These are phyloP conservation scores for Ogataea hybrid DNA, from an alignment of 1,139 yeast species.

Conservation along the genomic window DNA sequence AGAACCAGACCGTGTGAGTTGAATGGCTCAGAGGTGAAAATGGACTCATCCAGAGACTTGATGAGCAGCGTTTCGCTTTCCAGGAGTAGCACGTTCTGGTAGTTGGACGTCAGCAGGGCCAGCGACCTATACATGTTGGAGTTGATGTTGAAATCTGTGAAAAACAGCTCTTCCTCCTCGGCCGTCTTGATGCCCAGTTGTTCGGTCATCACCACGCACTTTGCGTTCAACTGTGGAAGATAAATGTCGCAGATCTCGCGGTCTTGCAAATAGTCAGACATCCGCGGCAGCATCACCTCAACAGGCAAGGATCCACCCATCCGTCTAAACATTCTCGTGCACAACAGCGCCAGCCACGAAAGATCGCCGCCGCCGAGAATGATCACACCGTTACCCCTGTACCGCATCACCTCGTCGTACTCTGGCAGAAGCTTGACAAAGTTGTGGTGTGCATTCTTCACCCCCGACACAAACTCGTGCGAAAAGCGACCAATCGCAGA, in stretches of 20 bases:
- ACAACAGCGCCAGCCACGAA: slow-evolving; percentile 52
- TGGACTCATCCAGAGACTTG: slow-evolving; percentile 48
- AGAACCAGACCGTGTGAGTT: slow-evolving; percentile 40
- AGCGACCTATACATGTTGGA: slow-evolving; percentile 59
- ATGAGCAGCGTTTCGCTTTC: slow-evolving; percentile 70
- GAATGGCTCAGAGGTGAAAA: slow-evolving; percentile 41
- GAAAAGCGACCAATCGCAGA: slow-evolving; percentile 23
- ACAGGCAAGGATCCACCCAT: slow-evolving; percentile 57
- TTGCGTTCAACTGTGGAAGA: slow-evolving; percentile 47
- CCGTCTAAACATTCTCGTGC: slow-evolving; percentile 52
- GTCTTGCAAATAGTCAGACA: slow-evolving; percentile 42
- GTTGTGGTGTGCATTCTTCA: slow-evolving; percentile 50
- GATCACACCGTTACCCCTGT: slow-evolving; percentile 58
- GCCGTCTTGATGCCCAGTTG: slow-evolving; percentile 27
- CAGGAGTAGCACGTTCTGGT: slow-evolving; percentile 58
- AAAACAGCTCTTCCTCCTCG: slow-evolving; percentile 22
- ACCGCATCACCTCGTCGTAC: slow-evolving; percentile 37
- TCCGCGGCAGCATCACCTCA: slow-evolving; percentile 57
- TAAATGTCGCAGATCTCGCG: slow-evolving; percentile 46
- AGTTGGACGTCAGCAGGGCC: slow-evolving; percentile 57
- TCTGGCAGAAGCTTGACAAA: slow-evolving; percentile 38
- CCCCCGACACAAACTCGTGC: slow-evolving; percentile 41
- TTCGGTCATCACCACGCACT: slow-evolving; percentile 38
- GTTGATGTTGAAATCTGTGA: slow-evolving; percentile 32
- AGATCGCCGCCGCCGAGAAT: slow-evolving; percentile 67